These are phyloP conservation scores for Fusarium bulbicola DNA, from an alignment of 2,329 filamentous ascomycete genomes.

Conservation along the genomic window DNA sequence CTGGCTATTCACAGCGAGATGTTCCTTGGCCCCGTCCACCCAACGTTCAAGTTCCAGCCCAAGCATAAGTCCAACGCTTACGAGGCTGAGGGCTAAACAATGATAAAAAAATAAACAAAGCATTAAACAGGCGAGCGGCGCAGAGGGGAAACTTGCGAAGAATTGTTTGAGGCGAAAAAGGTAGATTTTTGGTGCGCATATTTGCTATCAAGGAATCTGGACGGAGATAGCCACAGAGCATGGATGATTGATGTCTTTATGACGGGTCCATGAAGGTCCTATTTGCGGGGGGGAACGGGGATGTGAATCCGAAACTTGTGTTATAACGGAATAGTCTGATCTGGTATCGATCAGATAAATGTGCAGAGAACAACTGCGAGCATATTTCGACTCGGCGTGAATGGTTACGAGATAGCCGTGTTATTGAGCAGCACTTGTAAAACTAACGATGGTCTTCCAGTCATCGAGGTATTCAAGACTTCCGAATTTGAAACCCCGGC, in stretches of 20 bases:
- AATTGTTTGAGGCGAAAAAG: neutral
- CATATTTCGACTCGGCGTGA: neutral
- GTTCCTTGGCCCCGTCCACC: constrained; percentile 92
- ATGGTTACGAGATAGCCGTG: too few relatives aligned
- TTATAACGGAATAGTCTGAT: neutral
- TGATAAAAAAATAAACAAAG: constrained; percentile 43
- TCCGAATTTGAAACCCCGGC: neutral
- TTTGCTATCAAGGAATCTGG: neutral
- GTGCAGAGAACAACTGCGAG: neutral
- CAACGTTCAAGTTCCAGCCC: constrained; percentile 91
- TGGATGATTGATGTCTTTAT: neutral
- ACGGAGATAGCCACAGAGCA: neutral
- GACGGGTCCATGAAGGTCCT: neutral
- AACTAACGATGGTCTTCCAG: neutral
- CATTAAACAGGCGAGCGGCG: neutral
- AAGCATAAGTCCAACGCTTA: constrained; percentile 98
- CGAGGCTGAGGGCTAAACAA: constrained; percentile 72
- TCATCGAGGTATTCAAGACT: neutral
- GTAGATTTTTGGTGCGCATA: constrained; percentile 2
- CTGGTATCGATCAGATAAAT: neutral
- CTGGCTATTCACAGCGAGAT: constrained; percentile 74
- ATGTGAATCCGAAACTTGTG: neutral
- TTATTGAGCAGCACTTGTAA: neutral
- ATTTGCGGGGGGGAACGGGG: neutral
- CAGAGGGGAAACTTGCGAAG: neutral